Evolutionary conservation across 2,329 filamentous ascomycete species (phyloP).

Genomic region (Macrophomina pseudophaseolina): DNA sequence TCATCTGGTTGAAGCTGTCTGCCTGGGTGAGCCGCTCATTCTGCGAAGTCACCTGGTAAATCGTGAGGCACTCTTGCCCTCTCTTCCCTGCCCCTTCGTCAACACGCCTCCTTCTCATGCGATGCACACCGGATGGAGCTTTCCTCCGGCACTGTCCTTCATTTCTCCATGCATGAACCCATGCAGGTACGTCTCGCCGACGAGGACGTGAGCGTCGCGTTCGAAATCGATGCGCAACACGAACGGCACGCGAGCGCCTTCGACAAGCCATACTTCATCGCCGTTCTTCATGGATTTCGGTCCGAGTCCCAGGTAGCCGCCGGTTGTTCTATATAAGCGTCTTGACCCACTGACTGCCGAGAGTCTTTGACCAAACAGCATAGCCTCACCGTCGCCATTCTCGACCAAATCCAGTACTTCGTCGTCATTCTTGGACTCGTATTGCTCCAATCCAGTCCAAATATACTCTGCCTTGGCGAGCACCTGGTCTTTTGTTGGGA

Average conservation of each 20-base stretch:
- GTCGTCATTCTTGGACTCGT: no score
- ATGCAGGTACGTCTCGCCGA: conserved; percentile 13
- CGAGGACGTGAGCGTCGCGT: no score
- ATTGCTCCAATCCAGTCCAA: no score
- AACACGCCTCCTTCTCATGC: no score
- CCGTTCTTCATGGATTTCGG: background rate
- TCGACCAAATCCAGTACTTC: no score
- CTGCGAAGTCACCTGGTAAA: no score
- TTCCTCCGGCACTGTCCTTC: background rate
- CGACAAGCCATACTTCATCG: background rate
- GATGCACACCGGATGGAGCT: background rate
- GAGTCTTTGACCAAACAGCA: background rate
- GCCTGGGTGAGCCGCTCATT: no score
- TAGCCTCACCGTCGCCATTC: background rate
- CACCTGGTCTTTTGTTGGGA: no score
- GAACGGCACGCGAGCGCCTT: conserved; percentile 2
- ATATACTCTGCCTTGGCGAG: no score
- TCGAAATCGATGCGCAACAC: background rate
- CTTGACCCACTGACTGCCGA: background rate
- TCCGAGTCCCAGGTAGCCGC: background rate
- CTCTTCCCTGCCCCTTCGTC: no score
- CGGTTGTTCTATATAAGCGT: background rate
- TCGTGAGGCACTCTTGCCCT: no score
- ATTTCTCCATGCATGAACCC: conserved; percentile 7
- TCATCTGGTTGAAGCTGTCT: no score